Evolutionary conservation across 129 eudicot species (phyloP), one percentile per base, ranked within the genome.

Genomic region (Flaveria sonorensis): DNA sequence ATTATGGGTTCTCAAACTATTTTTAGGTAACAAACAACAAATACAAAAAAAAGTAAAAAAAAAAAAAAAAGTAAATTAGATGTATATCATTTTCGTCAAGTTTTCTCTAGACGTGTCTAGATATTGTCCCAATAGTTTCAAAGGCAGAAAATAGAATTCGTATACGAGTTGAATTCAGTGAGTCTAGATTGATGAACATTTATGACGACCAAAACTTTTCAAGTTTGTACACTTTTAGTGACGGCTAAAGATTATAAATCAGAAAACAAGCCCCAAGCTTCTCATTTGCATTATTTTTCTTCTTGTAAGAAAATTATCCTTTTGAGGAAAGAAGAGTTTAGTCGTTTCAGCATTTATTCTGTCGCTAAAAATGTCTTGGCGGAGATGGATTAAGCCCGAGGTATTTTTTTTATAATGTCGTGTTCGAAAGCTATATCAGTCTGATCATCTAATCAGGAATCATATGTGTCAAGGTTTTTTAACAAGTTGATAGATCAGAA

Each of bases 311-410:
- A 39, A 10, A 48, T 12, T 24, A 66, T 48, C 4, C 40, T 36
- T 62, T 57, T 4, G 2, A 2, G 0, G 7, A 59, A n/a, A 48
- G 3, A 6, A 24, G 4, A 14, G 7, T 68, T 7, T 3, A 2
- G n/a, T 36, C 74, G 0, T 62, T 28, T 47, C n/a, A 62, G 7
- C 30, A 3, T 10, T 50, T 23, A n/a, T 55, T 74, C 56, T 67
- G 13, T 57, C 74, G 3, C 50, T 72, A 59, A 24, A 18, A 57
- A 76, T 82, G 81, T 70, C 79, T 61, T 76, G 80, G 69, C 76
- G 19, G 6, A 76, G 86, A 76, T 86, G 89, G 87, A 42, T 86
- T 9, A 86, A 72, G 60, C 87, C 87, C 0, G 89, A 83, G 87
- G 85, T 86, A 76, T 7, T 4, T 66, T 14, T 45, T 78, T 42